Percentiles rank a stretch among this genome's conserved stretches.
Evolutionary conservation across 208 protist genomes (phyloP).

Genomic region (Phytomonas sp.): DNA sequence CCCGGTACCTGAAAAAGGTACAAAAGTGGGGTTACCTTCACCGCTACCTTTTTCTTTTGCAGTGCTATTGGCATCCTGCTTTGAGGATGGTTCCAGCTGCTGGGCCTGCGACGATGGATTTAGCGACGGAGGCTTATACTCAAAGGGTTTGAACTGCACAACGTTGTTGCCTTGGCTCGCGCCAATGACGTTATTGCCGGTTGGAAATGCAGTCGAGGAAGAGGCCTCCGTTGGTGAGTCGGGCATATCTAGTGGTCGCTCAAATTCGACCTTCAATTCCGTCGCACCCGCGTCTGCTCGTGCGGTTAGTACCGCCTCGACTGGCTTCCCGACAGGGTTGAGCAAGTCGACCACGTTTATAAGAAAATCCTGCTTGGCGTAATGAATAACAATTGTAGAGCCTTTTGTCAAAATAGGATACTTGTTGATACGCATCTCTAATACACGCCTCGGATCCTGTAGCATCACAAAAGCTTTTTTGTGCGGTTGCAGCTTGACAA

Average conservation of each 20-base stretch:
- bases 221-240: conserved; percentile 33
- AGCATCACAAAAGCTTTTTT: conserved; percentile 88
- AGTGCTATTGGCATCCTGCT: background rate
- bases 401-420: conserved; percentile 88
- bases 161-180: conserved; percentile 18
- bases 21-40: conserved; percentile 1
- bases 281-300: conserved; percentile 67
- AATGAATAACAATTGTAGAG: conserved; percentile 86
- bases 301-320: conserved; percentile 87
- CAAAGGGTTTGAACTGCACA: conserved; percentile 58
- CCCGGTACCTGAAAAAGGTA: conserved; percentile 5
- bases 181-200: conserved; percentile 52
- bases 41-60: conserved; percentile 2
- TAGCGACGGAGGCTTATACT: conserved; percentile 54
- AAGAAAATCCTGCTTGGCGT: conserved; percentile 80
- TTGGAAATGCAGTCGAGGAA: conserved; percentile 1
- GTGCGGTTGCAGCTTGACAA: conserved; percentile 91
- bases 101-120: conserved; percentile 9
- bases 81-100: background rate
- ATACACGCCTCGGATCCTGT: conserved; percentile 85
- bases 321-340: conserved; percentile 26
- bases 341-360: conserved; percentile 84
- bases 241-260: conserved; percentile 86
- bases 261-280: conserved; percentile 93
- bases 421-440: conserved; percentile 84